Evolutionary conservation across 2,329 filamentous ascomycete genomes (phyloP), one percentile per base, ranked within the genome.

Genomic region (Pyrenochaeta sp.): DNA sequence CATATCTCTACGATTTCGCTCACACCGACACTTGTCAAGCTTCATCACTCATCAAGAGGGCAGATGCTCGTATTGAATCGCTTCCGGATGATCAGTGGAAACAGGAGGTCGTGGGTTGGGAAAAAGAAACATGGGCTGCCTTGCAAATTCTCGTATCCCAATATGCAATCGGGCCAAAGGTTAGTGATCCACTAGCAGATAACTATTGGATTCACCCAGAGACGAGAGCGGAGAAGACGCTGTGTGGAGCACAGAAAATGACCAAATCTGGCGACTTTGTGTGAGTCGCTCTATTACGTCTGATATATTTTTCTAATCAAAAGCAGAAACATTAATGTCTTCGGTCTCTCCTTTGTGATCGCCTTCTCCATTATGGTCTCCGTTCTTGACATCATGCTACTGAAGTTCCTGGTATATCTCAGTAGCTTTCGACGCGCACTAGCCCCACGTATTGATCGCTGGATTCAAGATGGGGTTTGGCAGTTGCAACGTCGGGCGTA

Each of bases 391-490:
- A 45, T 60, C 9, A 30, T 36, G 0, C 43, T 68, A 12, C 53
- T 67, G 4, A 39, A 44, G 4, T 51, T 68, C 42, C 50, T 64
- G 33, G 52, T 68, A 23, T 62, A 49, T 32, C 33, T 63, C 2
- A 45, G 23, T 9, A 39, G 37, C 4, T 67, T 61, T 0, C 64
- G n/a, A n/a, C n/a, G n/a, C n/a, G n/a, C n/a, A n/a, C n/a, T n/a
- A n/a, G n/a, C n/a, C n/a, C n/a, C 62, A 0, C 56, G 60, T 6
- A 60, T 67, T 20, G 64, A 66, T 9, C 55, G 61, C n/a, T 67
- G 65, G 65, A 52, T 68, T 6, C 63, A 68, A 50, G 64, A 69
- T 18, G 65, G 66, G n/a, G n/a, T n/a, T n/a, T n/a, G n/a, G n/a
- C n/a, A n/a, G n/a, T n/a, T n/a, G n/a, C n/a, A n/a, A n/a, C n/a